Percentiles rank a stretch among this genome's conserved stretches.
Conservation (phyloP, 2,329 filamentous ascomycete genomes). For the Ophiocordyceps robertsii region DNA sequence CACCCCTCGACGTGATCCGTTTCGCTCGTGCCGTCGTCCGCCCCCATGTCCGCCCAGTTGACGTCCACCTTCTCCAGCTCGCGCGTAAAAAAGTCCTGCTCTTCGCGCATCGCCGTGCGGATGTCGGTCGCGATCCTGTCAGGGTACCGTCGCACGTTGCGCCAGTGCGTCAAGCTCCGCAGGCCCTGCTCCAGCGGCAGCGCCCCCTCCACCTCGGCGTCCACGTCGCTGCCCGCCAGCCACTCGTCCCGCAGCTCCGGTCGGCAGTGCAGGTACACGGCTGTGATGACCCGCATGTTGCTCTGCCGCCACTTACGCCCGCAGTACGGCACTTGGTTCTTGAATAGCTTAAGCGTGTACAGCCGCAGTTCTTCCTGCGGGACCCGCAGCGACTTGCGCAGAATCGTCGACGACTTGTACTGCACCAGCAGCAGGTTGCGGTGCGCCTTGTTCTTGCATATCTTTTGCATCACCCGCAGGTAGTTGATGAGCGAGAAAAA, state of each 20-base stretch:
- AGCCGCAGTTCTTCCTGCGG: slow-evolving; percentile 77
- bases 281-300: slow-evolving; percentile 98
- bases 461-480: slow-evolving; percentile 90
- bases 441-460: slow-evolving; percentile 91
- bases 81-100: slow-evolving; percentile 66
- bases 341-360: slow-evolving; percentile 96
- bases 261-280: slow-evolving; percentile 85
- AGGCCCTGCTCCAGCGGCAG: slow-evolving; percentile 85
- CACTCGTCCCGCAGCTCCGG: slow-evolving; percentile 92
- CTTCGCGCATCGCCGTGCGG: slow-evolving; percentile 48
- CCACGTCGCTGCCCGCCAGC: slow-evolving; percentile 81
- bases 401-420: slow-evolving; percentile 87
- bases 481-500: slow-evolving; percentile 95
- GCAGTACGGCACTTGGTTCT: slow-evolving; percentile 95
- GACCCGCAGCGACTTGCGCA: slow-evolving; percentile 82
- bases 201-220: slow-evolving; percentile 86
- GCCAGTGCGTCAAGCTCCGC: slow-evolving; percentile 84
- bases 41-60: slow-evolving; percentile 29
- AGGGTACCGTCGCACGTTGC: slow-evolving; percentile 72
- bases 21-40: slow-evolving; percentile 19
- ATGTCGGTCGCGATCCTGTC: slow-evolving; percentile 56
- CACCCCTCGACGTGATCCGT: slow-evolving; percentile 19
- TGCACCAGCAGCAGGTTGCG: slow-evolving; percentile 86
- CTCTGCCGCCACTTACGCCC: slow-evolving; percentile 95
- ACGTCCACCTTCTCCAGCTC: slow-evolving; percentile 62